These are phyloP conservation scores for Agroathelia rolfsii DNA, from an alignment of 1,284 basidiomycete genomes.

Conservation along the genomic window DNA sequence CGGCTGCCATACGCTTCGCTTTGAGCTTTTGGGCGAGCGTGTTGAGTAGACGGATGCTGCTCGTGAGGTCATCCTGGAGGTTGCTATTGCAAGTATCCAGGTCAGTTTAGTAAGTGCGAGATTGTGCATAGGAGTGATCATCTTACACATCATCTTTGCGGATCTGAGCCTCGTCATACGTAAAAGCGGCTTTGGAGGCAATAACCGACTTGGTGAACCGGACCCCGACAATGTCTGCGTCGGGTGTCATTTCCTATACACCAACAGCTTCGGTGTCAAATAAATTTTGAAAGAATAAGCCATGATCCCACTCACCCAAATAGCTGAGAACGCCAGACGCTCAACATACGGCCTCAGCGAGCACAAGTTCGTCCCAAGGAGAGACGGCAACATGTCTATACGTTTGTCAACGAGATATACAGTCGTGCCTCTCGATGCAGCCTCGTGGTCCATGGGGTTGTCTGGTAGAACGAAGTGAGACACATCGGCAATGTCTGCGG, in stretches of 20 bases:
- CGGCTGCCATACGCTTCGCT: conserved; percentile 82
- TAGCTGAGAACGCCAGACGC: conserved; percentile 88
- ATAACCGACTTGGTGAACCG: conserved; percentile 96
- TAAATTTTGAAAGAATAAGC: conserved; percentile 1
- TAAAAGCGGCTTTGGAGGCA: conserved; percentile 93
- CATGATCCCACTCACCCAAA: conserved; percentile 83
- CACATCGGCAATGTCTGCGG: conserved; percentile 92
- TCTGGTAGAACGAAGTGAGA: conserved; percentile 93
- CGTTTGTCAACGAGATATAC: conserved; percentile 99
- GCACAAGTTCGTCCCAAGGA: conserved; percentile 95
- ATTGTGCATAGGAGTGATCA: not conserved
- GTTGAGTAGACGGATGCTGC: conserved; percentile 87
- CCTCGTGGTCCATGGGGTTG: conserved; percentile 95
- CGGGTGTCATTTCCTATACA: conserved; percentile 69
- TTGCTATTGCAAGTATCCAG: conserved; percentile 33
- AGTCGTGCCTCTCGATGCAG: conserved; percentile 90
- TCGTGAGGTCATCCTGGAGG: conserved; percentile 75
- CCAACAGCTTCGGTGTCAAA: not conserved
- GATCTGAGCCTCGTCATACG: conserved; percentile 93
- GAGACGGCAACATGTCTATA: conserved; percentile 94
- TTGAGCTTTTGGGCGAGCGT: conserved; percentile 81
- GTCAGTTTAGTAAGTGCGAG: conserved; percentile 2
- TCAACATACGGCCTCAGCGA: conserved; percentile 92
- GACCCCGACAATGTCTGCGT: conserved; percentile 85
- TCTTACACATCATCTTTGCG: conserved; percentile 87